These are phyloP conservation scores for Neurospora africana DNA, from an alignment of 495 filamentous ascomycete genomes.

Conservation along the genomic window DNA sequence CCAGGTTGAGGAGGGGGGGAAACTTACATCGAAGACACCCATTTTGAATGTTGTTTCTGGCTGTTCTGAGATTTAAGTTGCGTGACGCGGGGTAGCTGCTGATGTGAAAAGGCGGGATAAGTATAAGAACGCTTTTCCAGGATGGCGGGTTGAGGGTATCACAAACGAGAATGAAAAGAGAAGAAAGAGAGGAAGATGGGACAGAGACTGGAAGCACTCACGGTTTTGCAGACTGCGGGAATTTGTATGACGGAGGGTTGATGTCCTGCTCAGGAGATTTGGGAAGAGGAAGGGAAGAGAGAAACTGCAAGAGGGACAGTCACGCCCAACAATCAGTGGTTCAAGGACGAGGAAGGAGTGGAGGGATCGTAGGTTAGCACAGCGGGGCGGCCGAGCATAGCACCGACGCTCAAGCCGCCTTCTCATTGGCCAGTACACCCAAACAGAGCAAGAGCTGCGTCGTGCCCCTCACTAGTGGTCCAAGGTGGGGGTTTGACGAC, in stretches of 20 bases:
- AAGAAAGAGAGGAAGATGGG: not conserved
- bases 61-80: not conserved
- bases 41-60: not conserved
- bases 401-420: not conserved
- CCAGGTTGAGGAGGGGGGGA: not conserved
- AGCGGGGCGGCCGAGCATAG: not conserved
- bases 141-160: not conserved
- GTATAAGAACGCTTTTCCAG: not conserved
- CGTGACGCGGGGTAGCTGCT: not conserved
- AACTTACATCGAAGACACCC: constrained; percentile 6
- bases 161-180: not conserved
- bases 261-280: not conserved
- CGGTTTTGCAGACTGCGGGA: not conserved
- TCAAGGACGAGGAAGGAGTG: not conserved
- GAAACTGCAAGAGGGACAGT: not conserved
- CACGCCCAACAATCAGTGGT: not conserved
- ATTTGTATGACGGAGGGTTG: not conserved
- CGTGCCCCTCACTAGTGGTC: not conserved
- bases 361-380: not conserved
- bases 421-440: not conserved
- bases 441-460: not conserved
- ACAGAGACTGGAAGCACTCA: not conserved
- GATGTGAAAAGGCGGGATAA: not conserved
- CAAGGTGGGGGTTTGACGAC: not conserved
- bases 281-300: not conserved